Evolutionary conservation across 2,329 filamentous ascomycete genomes (phyloP).

Genomic region (Colletotrichum theobromicola): DNA sequence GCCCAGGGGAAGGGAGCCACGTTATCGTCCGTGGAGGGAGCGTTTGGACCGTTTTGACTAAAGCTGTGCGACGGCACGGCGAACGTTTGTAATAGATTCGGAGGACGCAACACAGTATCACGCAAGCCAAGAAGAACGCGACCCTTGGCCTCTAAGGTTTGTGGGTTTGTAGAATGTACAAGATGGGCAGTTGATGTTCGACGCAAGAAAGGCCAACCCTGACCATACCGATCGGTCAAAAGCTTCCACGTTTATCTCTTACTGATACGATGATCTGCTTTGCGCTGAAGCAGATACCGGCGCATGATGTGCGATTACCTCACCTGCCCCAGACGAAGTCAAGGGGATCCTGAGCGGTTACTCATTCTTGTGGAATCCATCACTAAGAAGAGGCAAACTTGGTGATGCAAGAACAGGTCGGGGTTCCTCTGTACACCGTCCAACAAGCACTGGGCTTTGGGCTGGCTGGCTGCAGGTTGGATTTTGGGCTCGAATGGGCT

Average conservation of each 20-base stretch:
- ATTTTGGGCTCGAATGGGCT: background rate
- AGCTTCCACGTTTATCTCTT: background rate
- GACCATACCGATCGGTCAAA: background rate
- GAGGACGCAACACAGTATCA: background rate
- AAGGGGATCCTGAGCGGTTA: background rate
- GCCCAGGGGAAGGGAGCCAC: background rate
- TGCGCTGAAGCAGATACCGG: background rate
- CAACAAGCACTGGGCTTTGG: background rate
- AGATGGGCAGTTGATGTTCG: background rate
- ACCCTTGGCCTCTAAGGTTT: background rate
- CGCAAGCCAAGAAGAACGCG: background rate
- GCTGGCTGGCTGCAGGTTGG: background rate
- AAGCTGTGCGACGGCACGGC: background rate
- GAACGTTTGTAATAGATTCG: background rate
- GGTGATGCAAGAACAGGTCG: background rate
- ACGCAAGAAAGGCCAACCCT: background rate
- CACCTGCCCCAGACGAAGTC: background rate
- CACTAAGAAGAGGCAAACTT: background rate
- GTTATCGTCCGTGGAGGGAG: background rate
- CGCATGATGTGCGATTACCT: background rate
- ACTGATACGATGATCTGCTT: background rate
- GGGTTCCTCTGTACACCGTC: background rate
- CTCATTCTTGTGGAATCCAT: background rate
- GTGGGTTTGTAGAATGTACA: background rate
- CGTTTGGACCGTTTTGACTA: background rate